phyloP scores from a whole-genome alignment of 148 eudicot species.

The Rhododendron simsii region DNA sequence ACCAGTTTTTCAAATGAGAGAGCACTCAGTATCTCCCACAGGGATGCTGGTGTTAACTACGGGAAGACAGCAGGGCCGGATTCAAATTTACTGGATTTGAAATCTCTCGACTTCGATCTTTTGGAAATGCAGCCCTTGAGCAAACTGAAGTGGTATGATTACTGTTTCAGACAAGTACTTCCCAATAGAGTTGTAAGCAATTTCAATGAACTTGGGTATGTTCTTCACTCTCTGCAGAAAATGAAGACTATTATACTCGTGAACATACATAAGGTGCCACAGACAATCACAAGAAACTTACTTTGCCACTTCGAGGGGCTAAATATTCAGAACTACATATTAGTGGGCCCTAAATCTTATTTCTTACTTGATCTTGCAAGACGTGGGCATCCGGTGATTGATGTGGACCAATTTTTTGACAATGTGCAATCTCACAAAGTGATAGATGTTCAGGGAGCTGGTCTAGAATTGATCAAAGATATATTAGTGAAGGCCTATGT shows the following conservation, averaged over 20 bases:
- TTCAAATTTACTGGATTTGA: conserved; percentile 56
- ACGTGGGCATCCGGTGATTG: conserved; percentile 78
- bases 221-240: conserved; percentile 52
- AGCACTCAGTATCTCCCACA: conserved; percentile 81
- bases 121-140: conserved; percentile 54
- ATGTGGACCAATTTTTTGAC: conserved; percentile 39
- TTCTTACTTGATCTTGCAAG: conserved; percentile 71
- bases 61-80: conserved; percentile 93
- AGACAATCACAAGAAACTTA: conserved; percentile 48
- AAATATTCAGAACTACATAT: conserved; percentile 58
- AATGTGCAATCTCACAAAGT: conserved; percentile 26
- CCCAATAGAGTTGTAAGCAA: conserved; percentile 53
- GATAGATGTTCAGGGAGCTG: conserved; percentile 24
- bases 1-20: conserved; percentile 68
- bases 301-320: conserved; percentile 85
- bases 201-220: conserved; percentile 40
- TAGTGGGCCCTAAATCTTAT: conserved; percentile 51
- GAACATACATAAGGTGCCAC: conserved; percentile 36
- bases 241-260: conserved; percentile 52
- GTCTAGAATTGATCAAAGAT: conserved; percentile 34
- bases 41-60: conserved; percentile 94
- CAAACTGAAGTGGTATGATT: conserved; percentile 77
- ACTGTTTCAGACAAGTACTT: conserved; percentile 76
- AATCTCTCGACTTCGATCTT: conserved; percentile 35
- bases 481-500: conserved; percentile 46